Evolutionary conservation across 2,329 filamentous ascomycete genomes (phyloP), one percentile per base, ranked within the genome.

Genomic region (Xylariaceae sp.): DNA sequence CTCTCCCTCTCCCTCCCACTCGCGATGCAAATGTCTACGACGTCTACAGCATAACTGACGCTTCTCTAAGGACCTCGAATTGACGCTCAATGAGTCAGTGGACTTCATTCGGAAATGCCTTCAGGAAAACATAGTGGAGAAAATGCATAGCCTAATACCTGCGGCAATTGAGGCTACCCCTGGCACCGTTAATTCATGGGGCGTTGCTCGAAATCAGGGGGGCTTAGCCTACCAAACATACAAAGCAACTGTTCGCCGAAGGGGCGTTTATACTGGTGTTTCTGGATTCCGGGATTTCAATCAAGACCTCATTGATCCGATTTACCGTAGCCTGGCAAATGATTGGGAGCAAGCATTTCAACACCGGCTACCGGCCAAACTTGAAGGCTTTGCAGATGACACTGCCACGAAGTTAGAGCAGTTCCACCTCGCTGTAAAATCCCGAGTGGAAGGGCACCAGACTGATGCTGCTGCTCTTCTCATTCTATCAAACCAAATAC

Each of bases 221-320:
- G 80, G 80, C 1, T 65, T 80, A 9, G 60, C 65, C 35, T 84
- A 71, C 69, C 30, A 68, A 2, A 83, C 81, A 0, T 85, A 84
- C 60, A 80, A 77, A 65, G 83, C 82, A 7, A 66, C 60, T 1
- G 61, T 63, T 6, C 50, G 55, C 59, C 68, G 55, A 56, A 61
- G 55, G 35, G 68, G 56, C 50, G 66, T 74, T 55, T 67, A 53
- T 61, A 52, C 34, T 34, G 59, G 62, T 60, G 65, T 56, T 66
- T 66, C 68, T 7, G 69, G 65, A 2, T 48, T 55, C 4, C 55
- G 56, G 30, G 62, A 66, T 40, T 67, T 66, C 57, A 70, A 66
- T 31, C 56, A 55, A 46, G 61, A 64, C 39, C 61, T 66, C 1
- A 65, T 67, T 35, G 59, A 64, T 2, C 65, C 64, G 0, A 62